Evolutionary conservation across 78 protist genomes (phyloP).

Genomic region (Planoprotostelium fungivorum): DNA sequence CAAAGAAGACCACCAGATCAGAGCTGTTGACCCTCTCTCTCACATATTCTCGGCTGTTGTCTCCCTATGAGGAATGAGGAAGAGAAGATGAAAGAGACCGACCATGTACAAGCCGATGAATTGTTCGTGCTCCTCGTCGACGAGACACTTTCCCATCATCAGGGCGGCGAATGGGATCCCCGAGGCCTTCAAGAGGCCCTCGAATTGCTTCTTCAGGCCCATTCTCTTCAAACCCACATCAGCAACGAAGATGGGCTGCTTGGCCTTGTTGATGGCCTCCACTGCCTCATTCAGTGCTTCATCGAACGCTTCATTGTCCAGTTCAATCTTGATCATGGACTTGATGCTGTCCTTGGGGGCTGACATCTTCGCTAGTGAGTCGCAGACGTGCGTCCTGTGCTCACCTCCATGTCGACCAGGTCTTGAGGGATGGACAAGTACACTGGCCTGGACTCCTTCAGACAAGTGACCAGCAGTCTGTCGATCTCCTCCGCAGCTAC

Average conservation of each 20-base stretch:
- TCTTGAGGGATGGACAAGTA: neutral
- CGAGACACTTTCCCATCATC: neutral
- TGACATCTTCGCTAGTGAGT: neutral
- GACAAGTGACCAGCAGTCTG: neutral
- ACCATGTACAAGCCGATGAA: constrained; percentile 2
- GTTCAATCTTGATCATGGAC: neutral
- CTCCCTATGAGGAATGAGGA: no score
- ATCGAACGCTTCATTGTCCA: neutral
- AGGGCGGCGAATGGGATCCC: neutral
- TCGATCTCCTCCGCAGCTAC: neutral
- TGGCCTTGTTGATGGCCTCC: neutral
- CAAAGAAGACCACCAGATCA: neutral
- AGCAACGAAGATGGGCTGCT: neutral
- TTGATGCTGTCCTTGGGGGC: neutral
- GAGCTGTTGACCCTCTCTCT: neutral
- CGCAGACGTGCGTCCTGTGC: neutral
- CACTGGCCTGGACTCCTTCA: constrained; percentile 1
- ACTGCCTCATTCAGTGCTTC: neutral
- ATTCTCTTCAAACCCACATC: neutral
- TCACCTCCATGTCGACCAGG: neutral
- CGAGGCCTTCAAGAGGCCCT: neutral
- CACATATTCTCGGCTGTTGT: neutral
- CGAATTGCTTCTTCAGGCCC: neutral
- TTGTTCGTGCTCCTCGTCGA: neutral
- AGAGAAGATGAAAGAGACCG: no score